phyloP scores from a whole-genome alignment of 2,329 filamentous ascomycete species.

The Onygenales sp. region DNA sequence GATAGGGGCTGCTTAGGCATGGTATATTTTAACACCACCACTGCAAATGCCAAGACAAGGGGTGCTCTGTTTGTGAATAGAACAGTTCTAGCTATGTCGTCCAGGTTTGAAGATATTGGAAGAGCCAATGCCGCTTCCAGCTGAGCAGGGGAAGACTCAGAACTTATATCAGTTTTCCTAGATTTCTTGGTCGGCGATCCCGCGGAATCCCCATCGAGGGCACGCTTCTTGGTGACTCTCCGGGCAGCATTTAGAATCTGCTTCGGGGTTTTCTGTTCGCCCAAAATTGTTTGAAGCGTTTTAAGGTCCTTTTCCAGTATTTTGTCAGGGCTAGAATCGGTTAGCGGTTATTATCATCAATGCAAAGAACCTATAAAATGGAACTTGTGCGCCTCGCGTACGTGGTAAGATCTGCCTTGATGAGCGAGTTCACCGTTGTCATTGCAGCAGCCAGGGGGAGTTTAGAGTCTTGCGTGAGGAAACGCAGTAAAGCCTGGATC shows the following conservation, averaged over 20 bases:
- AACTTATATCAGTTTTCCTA: slow-evolving; percentile 12
- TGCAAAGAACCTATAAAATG: slow-evolving; percentile 7
- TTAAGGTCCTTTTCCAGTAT: slow-evolving; percentile 41
- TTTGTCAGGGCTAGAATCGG: slow-evolving; percentile 28
- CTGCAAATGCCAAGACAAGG: slow-evolving; percentile 69
- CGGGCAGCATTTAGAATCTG: slow-evolving; percentile 50
- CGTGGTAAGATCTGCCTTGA: slow-evolving; percentile 38
- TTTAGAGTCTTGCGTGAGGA: slow-evolving; percentile 49
- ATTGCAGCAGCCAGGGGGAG: slow-evolving; percentile 47
- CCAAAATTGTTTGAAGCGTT: slow-evolving; percentile 33
- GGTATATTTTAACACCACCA: slow-evolving; percentile 64
- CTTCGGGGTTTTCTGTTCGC: slow-evolving; percentile 47
- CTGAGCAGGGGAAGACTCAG: slow-evolving; percentile 18
- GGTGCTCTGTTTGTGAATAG: slow-evolving; percentile 74
- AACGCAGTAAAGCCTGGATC: slow-evolving; percentile 42
- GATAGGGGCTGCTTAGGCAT: slow-evolving; percentile 80
- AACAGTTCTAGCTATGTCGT: slow-evolving; percentile 47
- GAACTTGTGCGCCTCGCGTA: slow-evolving; percentile 13
- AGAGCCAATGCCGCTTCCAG: slow-evolving; percentile 26
- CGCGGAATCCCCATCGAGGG: slow-evolving; percentile 24
- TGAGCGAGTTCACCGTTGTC: slow-evolving; percentile 45
- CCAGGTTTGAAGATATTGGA: slow-evolving; percentile 35
- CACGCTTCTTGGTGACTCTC: slow-evolving; percentile 46
- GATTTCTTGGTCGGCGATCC: slow-evolving; percentile 31
- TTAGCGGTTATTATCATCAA: slow-evolving; percentile 1